A percentile compares a stretch with the other conserved stretches of the same genome.
These are phyloP conservation scores for Fusarium tupiense DNA, from an alignment of 2,329 filamentous ascomycete species.

Conservation along the genomic window DNA sequence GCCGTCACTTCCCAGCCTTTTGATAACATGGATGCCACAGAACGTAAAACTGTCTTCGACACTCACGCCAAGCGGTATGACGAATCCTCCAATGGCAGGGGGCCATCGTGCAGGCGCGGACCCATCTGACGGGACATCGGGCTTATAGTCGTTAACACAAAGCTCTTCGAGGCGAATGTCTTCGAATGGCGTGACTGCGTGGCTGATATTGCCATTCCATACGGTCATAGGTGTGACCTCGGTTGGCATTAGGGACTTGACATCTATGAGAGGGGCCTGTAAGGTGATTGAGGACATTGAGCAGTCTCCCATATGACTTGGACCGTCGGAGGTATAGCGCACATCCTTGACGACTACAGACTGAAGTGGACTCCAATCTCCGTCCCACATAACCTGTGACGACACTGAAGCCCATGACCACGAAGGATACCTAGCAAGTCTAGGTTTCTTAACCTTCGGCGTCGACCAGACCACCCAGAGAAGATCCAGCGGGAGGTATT, in stretches of 20 bases:
- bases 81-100: accelerated
- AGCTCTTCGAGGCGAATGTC: background rate
- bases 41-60: background rate
- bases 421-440: background rate
- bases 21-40: background rate
- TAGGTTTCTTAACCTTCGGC: accelerated
- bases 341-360: background rate
- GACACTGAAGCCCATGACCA: background rate
- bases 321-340: accelerated
- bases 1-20: accelerated
- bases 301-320: background rate
- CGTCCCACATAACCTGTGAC: background rate
- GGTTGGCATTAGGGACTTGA: accelerated
- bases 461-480: background rate
- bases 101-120: background rate
- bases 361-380: background rate
- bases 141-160: background rate
- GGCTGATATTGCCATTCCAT: accelerated
- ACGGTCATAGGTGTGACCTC: background rate
- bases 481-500: background rate
- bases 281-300: background rate
- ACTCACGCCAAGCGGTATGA: background rate
- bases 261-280: accelerated
- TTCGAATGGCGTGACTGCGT: background rate
- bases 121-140: accelerated